Evolutionary conservation across 2,329 filamentous ascomycete genomes (phyloP).

Genomic region (Colletotrichum nymphaeae): DNA sequence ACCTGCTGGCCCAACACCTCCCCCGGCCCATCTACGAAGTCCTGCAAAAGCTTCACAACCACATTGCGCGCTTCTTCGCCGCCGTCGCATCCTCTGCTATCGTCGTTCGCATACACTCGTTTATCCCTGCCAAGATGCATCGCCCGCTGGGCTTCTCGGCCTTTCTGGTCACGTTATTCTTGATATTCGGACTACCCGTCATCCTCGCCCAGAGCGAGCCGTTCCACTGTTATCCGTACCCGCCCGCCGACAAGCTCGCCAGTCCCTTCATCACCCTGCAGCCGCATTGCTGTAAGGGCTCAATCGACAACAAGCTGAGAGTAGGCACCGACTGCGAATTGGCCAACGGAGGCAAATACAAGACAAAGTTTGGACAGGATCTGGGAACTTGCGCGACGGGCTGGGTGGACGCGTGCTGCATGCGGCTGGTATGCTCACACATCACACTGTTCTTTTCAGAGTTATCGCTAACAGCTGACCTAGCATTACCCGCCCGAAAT

Average conservation of each 20-base stretch:
- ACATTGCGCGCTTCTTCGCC: background rate
- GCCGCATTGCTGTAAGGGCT: conserved; percentile 31
- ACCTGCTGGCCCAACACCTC: conserved; percentile 28
- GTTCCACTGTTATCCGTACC: conserved; percentile 35
- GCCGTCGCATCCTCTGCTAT: conserved; percentile 12
- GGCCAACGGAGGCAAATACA: conserved; percentile 26
- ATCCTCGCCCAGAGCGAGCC: conserved; percentile 30
- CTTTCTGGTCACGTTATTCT: conserved; percentile 4
- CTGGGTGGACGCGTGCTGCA: conserved; percentile 32
- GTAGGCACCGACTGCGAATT: conserved; percentile 23
- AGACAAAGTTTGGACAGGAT: conserved; percentile 35
- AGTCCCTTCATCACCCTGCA: conserved; percentile 27
- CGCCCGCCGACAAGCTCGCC: conserved; percentile 16
- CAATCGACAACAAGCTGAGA: conserved; percentile 26
- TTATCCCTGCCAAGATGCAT: conserved; percentile 28
- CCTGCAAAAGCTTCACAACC: conserved; percentile 10
- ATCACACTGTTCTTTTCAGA: background rate
- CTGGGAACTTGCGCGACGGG: conserved; percentile 33
- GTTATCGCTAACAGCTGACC: background rate
- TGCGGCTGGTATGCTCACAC: conserved; percentile 29
- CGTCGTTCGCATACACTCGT: conserved; percentile 21
- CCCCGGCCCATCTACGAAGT: conserved; percentile 27
- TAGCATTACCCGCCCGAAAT: conserved; percentile 36
- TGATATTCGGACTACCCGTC: conserved; percentile 27
- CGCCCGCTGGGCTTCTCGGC: conserved; percentile 28